Evolutionary conservation across 1,139 yeast species (phyloP), one percentile per base, ranked within the genome.

Genomic region (Debaryomyces sp.): DNA sequence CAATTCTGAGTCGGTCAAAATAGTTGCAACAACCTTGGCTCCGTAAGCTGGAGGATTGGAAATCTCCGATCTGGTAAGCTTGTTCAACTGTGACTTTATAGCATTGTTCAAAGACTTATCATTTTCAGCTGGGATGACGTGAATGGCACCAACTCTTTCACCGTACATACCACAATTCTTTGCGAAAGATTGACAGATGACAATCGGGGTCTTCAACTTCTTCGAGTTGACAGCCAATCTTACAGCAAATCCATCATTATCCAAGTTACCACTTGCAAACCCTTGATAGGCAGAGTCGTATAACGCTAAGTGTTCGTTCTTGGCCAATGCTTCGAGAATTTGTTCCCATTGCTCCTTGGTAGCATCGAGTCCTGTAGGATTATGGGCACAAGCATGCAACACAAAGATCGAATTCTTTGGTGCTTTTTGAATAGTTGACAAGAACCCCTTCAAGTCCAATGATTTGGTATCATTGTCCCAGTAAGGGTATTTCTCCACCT

Each of bases 101-200:
- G 91, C 89, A 27, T 64, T 66, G 51, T 74, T 75, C 43, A 78
- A 66, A 2, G 59, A 60, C 12, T 66, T 67, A 54, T 70, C 75
- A 17, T 63, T 63, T 47, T 73, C 72, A 44, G 82, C 79, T 24
- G 84, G 65, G 50, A 89, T 78, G 29, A 89, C 66, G 65, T 90
- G 96, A 67, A 94, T 81, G 17, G 96, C 96, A 55, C 99, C 99
- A 42, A 87, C 92, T 75, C 99, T 87, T 75, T 94, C 98, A 66
- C 99, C 99, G 67, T 94, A 94, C 84, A 94, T 87, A 57, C 99
- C 99, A 68, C 89, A 87, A 73, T 94, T 94, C 72, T 94, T 94
- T 48, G 98, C 97, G 71, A 94, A 94, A n/a, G 97, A 90, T 75
- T 94, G 99, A 70, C 96, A 89, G 51, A 94, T 81, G 27, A 87